Base-by-base conservation (phyloP, 306 rosid species). In the Parietaria judaica region DNA sequence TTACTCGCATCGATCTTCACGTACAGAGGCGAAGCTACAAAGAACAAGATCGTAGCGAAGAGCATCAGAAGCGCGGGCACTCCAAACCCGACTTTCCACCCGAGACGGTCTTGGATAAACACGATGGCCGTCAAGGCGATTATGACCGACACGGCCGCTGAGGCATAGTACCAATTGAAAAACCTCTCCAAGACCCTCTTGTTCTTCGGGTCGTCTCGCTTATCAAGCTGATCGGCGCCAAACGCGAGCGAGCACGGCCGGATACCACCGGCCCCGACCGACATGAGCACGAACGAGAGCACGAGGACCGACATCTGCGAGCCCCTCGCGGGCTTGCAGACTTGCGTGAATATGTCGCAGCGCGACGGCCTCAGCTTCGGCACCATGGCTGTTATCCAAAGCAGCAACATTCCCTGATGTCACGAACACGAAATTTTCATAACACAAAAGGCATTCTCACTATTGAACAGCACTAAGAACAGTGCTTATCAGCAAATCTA, bases 61-160 rank as follows among this genome's bases (percentile, higher is more conserved):
- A 81, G 14, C 95, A 84, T 84, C 6, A 84, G 81, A 50, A 69
- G 52, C 11, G 75, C 86, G n/a, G 88, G 91, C 37, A 87, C 72
- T 1, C 84, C 91, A 60, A 84, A 87, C 11, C 95, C 90, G 38
- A 87, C n/a, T 74, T 45, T 74, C 95, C 95, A 87, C 6, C 90
- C 83, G 2, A 64, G 57, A 35, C 76, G 77, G 37, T 84, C 88
- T 70, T 87, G 86, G 11, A 82, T 67, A 55, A 79, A 84, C 13
- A 87, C 70, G 4, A 87, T 61, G 37, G 43, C 83, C 2, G 90
- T 78, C 44, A 87, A 14, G 37, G 88, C 80, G n/a, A 81, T 39
- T 2, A 87, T 6, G 5, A 78, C 66, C 0, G 90, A 64, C 5
- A 81, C 12, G 3, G 84, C 66, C 3, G 79, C 72, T 3, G 86